phyloP scores from a whole-genome alignment of 345 rosid genomes.

The Eucalyptus decipiens region DNA sequence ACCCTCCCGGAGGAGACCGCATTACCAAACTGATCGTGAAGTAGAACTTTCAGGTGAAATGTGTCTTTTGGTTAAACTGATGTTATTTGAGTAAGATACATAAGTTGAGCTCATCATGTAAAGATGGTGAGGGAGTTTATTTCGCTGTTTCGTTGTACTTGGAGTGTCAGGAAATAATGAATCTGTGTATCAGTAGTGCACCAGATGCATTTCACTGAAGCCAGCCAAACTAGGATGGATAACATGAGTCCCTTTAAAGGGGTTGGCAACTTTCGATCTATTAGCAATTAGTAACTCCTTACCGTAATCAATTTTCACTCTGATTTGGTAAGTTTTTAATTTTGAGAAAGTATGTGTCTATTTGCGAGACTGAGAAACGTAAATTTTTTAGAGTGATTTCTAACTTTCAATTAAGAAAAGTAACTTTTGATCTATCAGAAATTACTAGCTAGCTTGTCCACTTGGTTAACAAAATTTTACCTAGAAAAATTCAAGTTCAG shows the following conservation, averaged over 20 bases:
- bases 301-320: neutral
- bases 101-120: neutral
- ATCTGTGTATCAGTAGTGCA: neutral
- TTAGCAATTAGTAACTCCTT: neutral
- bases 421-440: fast-evolving
- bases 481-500: neutral
- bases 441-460: neutral
- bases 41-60: neutral
- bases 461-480: neutral
- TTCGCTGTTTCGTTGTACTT: neutral
- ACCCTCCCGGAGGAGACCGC: slow-evolving; percentile 15
- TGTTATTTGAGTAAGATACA: neutral
- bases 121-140: neutral
- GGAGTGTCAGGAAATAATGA: neutral
- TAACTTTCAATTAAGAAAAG: neutral
- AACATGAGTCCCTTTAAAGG: neutral
- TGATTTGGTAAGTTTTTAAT: neutral
- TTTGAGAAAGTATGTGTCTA: neutral
- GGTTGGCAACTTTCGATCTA: neutral
- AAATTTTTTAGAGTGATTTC: neutral
- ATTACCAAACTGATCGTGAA: slow-evolving; percentile 11
- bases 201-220: neutral
- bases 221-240: neutral
- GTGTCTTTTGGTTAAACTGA: fast-evolving
- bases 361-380: fast-evolving